phyloP scores from a whole-genome alignment of 1,284 basidiomycete species.

The Ceratobasidium sp. region DNA sequence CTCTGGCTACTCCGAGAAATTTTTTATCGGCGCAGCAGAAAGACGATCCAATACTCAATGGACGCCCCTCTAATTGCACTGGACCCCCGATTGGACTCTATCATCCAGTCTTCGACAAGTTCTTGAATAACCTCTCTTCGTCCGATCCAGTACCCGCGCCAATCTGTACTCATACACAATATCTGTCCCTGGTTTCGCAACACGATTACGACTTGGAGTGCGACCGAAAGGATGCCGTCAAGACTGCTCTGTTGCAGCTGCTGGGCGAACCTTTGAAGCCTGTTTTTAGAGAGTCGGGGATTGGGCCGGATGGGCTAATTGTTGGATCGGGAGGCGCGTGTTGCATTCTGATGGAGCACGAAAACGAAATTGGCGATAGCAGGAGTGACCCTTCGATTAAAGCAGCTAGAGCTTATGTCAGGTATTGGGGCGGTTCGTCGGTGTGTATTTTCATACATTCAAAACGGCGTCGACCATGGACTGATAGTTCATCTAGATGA shows the following conservation, averaged over 20 bases:
- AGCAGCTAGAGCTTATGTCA: not conserved
- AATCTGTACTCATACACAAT: too few relatives aligned
- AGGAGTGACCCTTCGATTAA: not conserved
- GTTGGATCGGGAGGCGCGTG: not conserved
- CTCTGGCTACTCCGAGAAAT: too few relatives aligned
- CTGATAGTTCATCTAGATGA: not conserved
- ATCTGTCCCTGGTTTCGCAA: not conserved
- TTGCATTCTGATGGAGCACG: not conserved
- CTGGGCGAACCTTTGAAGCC: too few relatives aligned
- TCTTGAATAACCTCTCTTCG: not conserved
- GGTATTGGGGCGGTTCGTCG: not conserved
- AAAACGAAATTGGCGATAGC: too few relatives aligned
- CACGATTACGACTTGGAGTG: not conserved
- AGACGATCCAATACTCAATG: not conserved
- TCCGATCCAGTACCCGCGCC: not conserved
- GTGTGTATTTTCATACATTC: not conserved
- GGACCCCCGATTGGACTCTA: slow-evolving; percentile 4
- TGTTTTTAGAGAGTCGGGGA: not conserved
- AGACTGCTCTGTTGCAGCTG: not conserved
- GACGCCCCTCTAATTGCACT: not conserved
- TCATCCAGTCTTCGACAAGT: not conserved
- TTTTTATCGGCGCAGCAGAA: too few relatives aligned
- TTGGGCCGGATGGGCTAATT: not conserved
- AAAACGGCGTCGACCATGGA: not conserved
- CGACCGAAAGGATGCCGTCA: not conserved